Base-by-base conservation (phyloP, 176 grass and related monocot species). In the Avena insularis region DNA sequence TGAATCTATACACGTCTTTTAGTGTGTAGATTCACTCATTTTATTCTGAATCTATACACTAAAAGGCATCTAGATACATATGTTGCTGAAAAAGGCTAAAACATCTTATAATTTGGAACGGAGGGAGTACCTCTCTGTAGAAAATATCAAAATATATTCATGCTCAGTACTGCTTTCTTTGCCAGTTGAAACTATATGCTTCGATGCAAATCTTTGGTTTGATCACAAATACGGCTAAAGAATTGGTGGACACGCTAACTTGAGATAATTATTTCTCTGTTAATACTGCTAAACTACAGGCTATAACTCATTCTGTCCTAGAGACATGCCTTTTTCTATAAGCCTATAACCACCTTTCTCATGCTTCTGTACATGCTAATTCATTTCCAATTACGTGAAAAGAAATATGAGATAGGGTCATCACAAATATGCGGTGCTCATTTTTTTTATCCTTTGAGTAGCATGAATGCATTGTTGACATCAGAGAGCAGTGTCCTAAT, bases 141-240 rank as follows among this genome's bases (percentile, higher is more conserved):
- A 25, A 64, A 59, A 21, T 27, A 84, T 17, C 21, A 27, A 56
- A 59, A 21, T 20, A 84, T 23, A 23, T 49, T 8, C 74, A 80
- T 33, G 56, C 71, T 60, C 53, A 43, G 21, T 47, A 81, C 55
- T 73, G 11, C 17, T 81, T 90, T 60, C 8, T 75, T 82, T 70
- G 38, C 20, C 13, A 53, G 51, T 60, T 86, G 61, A 31, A 82
- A 54, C 27, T 46, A 54, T 12, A 3, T 60, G 48, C 78, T 61
- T 85, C 72, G 60, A 81, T 19, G 11, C 78, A 86, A 65, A 67
- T 70, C 4, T 65, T 80, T 76, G 5, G 48, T 56, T 79, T 57
- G 53, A 46, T 55, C 74, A 84, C 17, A 12, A 49, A 6, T 84
- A 40, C 29, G 19, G 62, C 55, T 84, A 36, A 49, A 12, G 67